Evolutionary conservation across 306 rosid species (phyloP).

Genomic region (Inga oerstediana): DNA sequence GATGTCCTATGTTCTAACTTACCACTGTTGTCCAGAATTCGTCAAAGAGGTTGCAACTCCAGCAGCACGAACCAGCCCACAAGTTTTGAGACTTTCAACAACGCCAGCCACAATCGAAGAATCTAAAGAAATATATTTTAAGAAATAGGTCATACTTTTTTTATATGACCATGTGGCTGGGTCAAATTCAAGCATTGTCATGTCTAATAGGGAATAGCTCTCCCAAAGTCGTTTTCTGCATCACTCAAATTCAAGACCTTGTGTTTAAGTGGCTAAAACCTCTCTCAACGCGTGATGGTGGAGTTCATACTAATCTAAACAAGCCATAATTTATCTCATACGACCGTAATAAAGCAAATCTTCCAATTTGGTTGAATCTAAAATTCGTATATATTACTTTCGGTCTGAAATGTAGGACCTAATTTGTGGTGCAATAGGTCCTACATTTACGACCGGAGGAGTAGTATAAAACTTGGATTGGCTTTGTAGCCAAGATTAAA

Average conservation of each 20-base stretch:
- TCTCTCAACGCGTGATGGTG: no score
- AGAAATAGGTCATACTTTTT: no score
- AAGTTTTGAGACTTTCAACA: slow-evolving; percentile 59
- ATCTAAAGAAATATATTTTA: slow-evolving; percentile 45
- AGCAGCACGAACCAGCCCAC: slow-evolving; percentile 57
- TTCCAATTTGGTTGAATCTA: background rate
- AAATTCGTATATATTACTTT: background rate
- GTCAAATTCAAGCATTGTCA: no score
- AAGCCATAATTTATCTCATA: background rate
- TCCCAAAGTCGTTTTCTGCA: no score
- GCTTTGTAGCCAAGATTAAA: slow-evolving; percentile 3
- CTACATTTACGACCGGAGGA: no score
- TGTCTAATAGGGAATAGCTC: no score
- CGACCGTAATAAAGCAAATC: background rate
- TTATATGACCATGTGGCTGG: no score
- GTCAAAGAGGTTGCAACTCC: slow-evolving; percentile 82
- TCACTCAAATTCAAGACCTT: no score
- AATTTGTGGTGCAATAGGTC: no score
- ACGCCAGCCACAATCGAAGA: slow-evolving; percentile 50
- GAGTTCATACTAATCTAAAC: no score
- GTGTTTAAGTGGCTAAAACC: no score
- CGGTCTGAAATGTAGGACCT: no score
- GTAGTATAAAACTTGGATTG: background rate
- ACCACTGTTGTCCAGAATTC: slow-evolving; percentile 83
- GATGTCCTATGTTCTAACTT: slow-evolving; percentile 34